Evolutionary conservation across 1,139 yeast species (phyloP).

Genomic region (Suhomyces yuchorum): DNA sequence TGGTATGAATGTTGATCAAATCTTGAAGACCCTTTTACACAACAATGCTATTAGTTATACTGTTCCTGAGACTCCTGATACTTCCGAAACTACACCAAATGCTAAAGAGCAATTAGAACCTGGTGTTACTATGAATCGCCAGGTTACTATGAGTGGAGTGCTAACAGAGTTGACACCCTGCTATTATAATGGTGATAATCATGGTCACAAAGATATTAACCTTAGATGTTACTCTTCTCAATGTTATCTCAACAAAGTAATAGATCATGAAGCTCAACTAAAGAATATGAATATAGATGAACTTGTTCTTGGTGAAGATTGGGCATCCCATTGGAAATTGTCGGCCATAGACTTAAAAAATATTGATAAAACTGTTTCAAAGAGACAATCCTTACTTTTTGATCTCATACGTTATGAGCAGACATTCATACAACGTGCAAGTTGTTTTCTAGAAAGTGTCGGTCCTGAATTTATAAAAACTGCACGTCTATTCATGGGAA

Average conservation of each 20-base stretch:
- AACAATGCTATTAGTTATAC: slow-evolving; percentile 49
- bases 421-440: slow-evolving; percentile 69
- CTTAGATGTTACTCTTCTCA: slow-evolving; percentile 42
- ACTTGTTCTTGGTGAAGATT: slow-evolving; percentile 52
- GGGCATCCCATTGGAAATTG: slow-evolving; percentile 79
- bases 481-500: slow-evolving; percentile 49
- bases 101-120: slow-evolving; percentile 17
- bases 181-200: slow-evolving; percentile 37
- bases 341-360: slow-evolving; percentile 57
- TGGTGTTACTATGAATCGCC: slow-evolving; percentile 28
- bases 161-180: slow-evolving; percentile 41
- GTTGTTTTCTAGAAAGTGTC: slow-evolving; percentile 57
- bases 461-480: slow-evolving; percentile 49
- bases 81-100: not conserved
- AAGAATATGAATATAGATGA: slow-evolving; percentile 40
- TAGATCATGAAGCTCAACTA: slow-evolving; percentile 39
- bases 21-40: slow-evolving; percentile 47
- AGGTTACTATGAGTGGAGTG: slow-evolving; percentile 36
- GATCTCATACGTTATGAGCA: slow-evolving; percentile 78
- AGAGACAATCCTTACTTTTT: slow-evolving; percentile 74
- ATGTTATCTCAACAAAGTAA: slow-evolving; percentile 39
- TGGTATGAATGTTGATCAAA: slow-evolving; percentile 56
- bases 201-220: slow-evolving; percentile 19
- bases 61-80: slow-evolving; percentile 17
- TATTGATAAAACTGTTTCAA: slow-evolving; percentile 57